Evolutionary conservation across 257 asterid genomes (phyloP), one percentile per base, ranked within the genome.

Genomic region (Nicotiana noctiflora): DNA sequence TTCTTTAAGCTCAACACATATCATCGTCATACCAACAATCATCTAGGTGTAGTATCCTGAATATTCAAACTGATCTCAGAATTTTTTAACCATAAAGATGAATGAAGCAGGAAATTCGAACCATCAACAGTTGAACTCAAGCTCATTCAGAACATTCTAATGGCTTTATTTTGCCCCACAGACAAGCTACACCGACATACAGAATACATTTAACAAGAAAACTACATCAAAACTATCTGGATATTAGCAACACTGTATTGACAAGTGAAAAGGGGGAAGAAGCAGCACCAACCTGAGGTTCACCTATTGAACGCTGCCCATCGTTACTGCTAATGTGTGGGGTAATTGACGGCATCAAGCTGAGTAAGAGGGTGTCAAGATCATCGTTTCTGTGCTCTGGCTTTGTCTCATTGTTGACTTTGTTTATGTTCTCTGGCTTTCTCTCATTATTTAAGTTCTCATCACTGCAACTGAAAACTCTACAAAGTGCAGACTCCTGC

Each of bases 401-500:
- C 18, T 19, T 76, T 25, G 1, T 40, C 75, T 76, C 87, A 70
- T 21, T 76, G 78, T 79, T 83, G 25, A 18, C 21, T 21, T 56
- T 56, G 62, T 56, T 56, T 55, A 66, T 65, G 40, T 76, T 19
- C 64, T 59, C n/a, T 31, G 76, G 62, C 32, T n/a, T 75, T 23
- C 9, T 57, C 75, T 79, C 86, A 65, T 21, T 75, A 81, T 77
- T 83, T 5, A 85, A 67, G 77, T 46, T 67, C 34, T 19, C 10
- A 19, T 49, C 85, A 11, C 80, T 52, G 27, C 85, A 79, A 61
- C 21, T 80, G 82, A 90, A 88, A 76, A 93, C 86, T 70, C 89
- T 85, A 90, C 96, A 93, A 8, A 92, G 84, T 46, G 77, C 84
- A 2, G 84, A 84, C 6, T 86, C 95, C 96, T 94, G 90, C 92